phyloP scores from a whole-genome alignment of 1,139 yeast genomes.

The Candida albicans region DNA sequence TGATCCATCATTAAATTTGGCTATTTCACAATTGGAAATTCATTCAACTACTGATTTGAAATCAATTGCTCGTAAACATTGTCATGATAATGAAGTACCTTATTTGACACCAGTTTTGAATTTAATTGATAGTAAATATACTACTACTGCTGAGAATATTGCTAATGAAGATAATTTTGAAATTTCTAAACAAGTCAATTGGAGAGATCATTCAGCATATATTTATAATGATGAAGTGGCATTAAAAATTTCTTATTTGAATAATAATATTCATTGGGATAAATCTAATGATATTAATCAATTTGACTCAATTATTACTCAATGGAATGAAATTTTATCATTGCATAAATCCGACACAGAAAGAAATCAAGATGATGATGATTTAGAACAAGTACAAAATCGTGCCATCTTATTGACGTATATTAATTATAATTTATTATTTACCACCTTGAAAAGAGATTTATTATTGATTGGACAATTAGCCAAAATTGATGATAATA shows the following conservation, averaged over 20 bases:
- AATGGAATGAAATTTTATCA: slow-evolving; percentile 42
- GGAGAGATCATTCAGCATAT: slow-evolving; percentile 76
- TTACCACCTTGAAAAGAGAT: slow-evolving; percentile 75
- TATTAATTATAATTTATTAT: slow-evolving; percentile 64
- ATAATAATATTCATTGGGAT: slow-evolving; percentile 31
- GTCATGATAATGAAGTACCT: slow-evolving; percentile 33
- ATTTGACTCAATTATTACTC: slow-evolving; percentile 34
- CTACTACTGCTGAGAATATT: slow-evolving; percentile 27
- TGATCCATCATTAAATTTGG: slow-evolving; percentile 67
- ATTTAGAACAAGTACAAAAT: slow-evolving; percentile 60
- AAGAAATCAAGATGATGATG: slow-evolving; percentile 44
- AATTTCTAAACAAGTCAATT: slow-evolving; percentile 44
- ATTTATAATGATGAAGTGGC: slow-evolving; percentile 75
- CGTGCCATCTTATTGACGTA: slow-evolving; percentile 75
- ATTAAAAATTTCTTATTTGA: slow-evolving; percentile 48
- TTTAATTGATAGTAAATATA: slow-evolving; percentile 46
- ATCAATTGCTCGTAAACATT: slow-evolving; percentile 46
- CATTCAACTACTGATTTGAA: slow-evolving; percentile 43
- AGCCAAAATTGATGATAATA: slow-evolving; percentile 31
- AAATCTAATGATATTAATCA: slow-evolving; percentile 23
- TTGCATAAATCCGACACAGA: slow-evolving; percentile 52
- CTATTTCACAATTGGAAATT: slow-evolving; percentile 46
- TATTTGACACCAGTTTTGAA: slow-evolving; percentile 38
- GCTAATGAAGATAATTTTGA: slow-evolving; percentile 21
- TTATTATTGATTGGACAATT: slow-evolving; percentile 45